These are phyloP conservation scores for Oryza meyeriana DNA, from an alignment of 176 grass and related monocot genomes.

Conservation along the genomic window DNA sequence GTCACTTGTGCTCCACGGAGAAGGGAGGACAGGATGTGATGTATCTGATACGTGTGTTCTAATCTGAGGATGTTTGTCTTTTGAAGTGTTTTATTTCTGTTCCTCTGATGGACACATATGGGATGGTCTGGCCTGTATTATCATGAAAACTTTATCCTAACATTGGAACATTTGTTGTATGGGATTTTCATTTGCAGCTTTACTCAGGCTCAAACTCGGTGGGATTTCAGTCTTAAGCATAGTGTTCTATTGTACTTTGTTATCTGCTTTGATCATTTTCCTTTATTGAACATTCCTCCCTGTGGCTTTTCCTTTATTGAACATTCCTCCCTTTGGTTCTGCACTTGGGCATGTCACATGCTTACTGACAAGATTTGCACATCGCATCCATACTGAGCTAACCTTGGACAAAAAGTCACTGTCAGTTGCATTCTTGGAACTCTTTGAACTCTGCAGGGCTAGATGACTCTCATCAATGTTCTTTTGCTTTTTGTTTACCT, in stretches of 20 bases:
- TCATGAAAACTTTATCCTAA: not conserved
- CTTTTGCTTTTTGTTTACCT: not conserved
- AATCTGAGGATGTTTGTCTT: not conserved
- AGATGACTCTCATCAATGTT: not conserved
- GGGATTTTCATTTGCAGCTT: not conserved
- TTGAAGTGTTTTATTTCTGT: not conserved
- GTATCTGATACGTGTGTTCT: not conserved
- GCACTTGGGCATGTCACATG: not conserved
- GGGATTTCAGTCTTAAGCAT: not conserved
- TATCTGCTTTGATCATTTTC: not conserved
- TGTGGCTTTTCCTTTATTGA: not conserved
- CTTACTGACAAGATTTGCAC: not conserved
- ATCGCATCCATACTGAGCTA: not conserved
- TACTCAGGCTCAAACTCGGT: not conserved
- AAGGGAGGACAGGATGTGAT: constrained; percentile 53
- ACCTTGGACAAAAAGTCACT: not conserved
- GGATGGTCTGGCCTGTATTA: not conserved
- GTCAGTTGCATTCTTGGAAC: not conserved
- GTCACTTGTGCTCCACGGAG: constrained; percentile 37
- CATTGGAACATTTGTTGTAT: not conserved
- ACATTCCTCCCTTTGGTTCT: not conserved
- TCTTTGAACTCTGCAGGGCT: not conserved
- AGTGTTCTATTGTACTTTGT: not conserved
- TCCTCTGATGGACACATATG: not conserved
- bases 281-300: not conserved